Evolutionary conservation across 495 filamentous ascomycete species (phyloP), one percentile per base, ranked within the genome.

Genomic region (Trichoderma reesei): DNA sequence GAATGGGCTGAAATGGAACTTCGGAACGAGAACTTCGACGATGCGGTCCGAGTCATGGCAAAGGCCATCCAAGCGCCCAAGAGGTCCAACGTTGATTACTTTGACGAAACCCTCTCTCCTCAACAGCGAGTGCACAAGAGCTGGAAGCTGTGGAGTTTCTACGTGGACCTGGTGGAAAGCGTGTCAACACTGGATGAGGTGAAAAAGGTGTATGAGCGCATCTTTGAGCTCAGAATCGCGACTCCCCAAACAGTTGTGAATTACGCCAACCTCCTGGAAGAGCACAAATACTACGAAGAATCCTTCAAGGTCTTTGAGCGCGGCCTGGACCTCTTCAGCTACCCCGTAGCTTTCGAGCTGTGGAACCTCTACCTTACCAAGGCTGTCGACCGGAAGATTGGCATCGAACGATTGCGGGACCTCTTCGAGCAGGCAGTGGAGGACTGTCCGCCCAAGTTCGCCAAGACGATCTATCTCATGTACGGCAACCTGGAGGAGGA

Each of bases 121-220:
- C 95, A 98, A 72, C 94, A 98, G 74, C 84, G 95, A 64, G 89
- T 99, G 8, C 95, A 99, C 76, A 99, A 98, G 81, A 95, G 91
- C 72, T 99, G 95, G 95, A 99, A 98, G 74, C 76, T 99, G 14
- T 99, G 94, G 94, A 94, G 90, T 79, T 99, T 98, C 82, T 99
- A 99, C 69, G 92, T 99, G 44, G 94, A 99, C 75, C 83, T 99
- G 0, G 93, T 99, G 11, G 94, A 99, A 73, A 94, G 90, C 75
- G 92, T 96, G 18, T 86, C 88, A 65, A 91, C 90, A 0, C 76
- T 98, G 3, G 93, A 97, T 10, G 93, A 98, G 75, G 98, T 94
- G 11, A 88, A 85, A 71, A 92, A 89, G 72, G 85, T 98, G 16
- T 99, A 99, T 74, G 94, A 98, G 68, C 82, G 95, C 60, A 97